Percentiles rank a stretch among this genome's conserved stretches.
Evolutionary conservation across 208 protist genomes (phyloP).

Genomic region (Leishmania lainsoni): DNA sequence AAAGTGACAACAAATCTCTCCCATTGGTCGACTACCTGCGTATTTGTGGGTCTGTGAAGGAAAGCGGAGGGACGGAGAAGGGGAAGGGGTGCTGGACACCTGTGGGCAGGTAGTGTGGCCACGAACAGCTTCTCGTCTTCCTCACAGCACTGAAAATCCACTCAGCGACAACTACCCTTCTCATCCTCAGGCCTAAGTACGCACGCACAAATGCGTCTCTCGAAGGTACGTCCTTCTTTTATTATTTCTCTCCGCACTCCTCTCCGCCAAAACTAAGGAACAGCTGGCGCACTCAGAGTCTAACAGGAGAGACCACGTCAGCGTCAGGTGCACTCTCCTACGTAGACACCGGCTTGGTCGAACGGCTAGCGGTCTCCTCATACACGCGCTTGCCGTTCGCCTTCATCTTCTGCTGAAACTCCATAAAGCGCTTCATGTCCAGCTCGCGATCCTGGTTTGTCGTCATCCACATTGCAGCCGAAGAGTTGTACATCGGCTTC

Average conservation of each 20-base stretch:
- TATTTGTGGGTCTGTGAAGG: background rate
- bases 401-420: slow-evolving; percentile 73
- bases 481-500: slow-evolving; percentile 41
- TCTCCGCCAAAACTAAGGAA: background rate
- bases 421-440: slow-evolving; percentile 76
- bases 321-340: slow-evolving; percentile 3
- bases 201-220: background rate
- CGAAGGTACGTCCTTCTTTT: background rate
- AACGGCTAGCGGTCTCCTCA: slow-evolving; percentile 37
- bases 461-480: slow-evolving; percentile 76
- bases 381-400: slow-evolving; percentile 68
- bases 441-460: slow-evolving; percentile 76
- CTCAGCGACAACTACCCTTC: background rate
- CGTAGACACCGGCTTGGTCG: slow-evolving; percentile 19
- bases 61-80: background rate
- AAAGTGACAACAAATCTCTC: background rate
- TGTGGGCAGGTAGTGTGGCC: background rate
- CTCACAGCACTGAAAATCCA: background rate
- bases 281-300: background rate
- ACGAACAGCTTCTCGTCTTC: background rate
- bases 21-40: background rate
- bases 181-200: background rate
- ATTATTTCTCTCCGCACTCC: background rate
- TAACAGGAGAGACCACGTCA: background rate
- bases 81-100: background rate